Evolutionary conservation across 345 rosid species (phyloP), one percentile per base, ranked within the genome.

Genomic region (Eucalyptus erythrocorys): DNA sequence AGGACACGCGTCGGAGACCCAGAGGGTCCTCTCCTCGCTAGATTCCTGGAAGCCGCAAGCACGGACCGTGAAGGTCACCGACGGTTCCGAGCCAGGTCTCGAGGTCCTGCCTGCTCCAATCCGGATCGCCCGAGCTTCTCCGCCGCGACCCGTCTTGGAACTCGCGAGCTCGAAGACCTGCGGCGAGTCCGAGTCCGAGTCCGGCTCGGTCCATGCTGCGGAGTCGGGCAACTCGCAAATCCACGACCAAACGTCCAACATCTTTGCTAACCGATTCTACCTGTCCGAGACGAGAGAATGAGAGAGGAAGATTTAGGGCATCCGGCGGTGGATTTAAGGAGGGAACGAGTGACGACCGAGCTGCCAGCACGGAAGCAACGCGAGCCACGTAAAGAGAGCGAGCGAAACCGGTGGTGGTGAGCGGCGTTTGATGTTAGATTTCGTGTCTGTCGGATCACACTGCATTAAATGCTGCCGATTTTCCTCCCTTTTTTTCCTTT

Each of bases 161-260:
- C 91, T 92, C 8, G 94, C 97, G 8, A 96, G 94, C 85, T 93
- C 92, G 86, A 92, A 91, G 87, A 86, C 51, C 16, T 68, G 89
- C 0, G 91, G 64, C 22, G 95, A 89, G 82, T 90, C 89, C 26
- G 94, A 89, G 81, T 90, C 89, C 26, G 95, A 91, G 89, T 87
- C 87, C 14, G 91, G 93, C 6, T 34, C 80, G 24, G 43, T 17
- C 43, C 43, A 93, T 26, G 89, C 93, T 9, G 85, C 89, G 11
- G 91, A 91, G 89, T 88, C 87, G 19, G 92, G 94, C 6, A 96
- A 93, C 88, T 92, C 94, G 71, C 93, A 94, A 55, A 97, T 94
- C 98, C 99, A 97, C 7, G 97, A 94, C 99, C 99, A 97, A 7
- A 95, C 88, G 85, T 95, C 95, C 93, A 95, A 90, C 92, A 92